Percentiles rank a stretch among this genome's conserved stretches.
These are phyloP conservation scores for Amanita inopinata DNA, from an alignment of 768 basidiomycete genomes.

Conservation along the genomic window DNA sequence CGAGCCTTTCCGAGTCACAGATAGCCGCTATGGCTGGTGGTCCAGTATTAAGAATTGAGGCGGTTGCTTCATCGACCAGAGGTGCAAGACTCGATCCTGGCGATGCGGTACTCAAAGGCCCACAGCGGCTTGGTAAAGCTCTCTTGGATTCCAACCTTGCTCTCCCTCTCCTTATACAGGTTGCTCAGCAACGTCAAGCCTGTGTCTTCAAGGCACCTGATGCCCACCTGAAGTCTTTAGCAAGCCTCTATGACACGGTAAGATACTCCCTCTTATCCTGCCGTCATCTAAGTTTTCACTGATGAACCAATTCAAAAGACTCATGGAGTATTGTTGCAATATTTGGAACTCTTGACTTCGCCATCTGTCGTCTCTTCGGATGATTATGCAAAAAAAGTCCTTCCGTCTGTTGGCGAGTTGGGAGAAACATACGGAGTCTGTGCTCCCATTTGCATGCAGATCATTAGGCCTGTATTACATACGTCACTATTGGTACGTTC, in stretches of 20 bases:
- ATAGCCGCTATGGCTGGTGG: slow-evolving; percentile 89
- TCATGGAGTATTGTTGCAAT: slow-evolving; percentile 88
- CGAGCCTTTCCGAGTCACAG: slow-evolving; percentile 82
- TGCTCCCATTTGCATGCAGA: slow-evolving; percentile 87
- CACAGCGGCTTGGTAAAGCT: slow-evolving; percentile 54
- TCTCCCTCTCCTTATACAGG: slow-evolving; percentile 83
- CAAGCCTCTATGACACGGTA: slow-evolving; percentile 83
- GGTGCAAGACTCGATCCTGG: slow-evolving; percentile 64
- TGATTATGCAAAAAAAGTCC: slow-evolving; percentile 63
- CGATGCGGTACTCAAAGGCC: slow-evolving; percentile 55
- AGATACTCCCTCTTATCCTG: slow-evolving; percentile 19
- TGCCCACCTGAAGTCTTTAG: slow-evolving; percentile 78
- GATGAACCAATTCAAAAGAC: slow-evolving; percentile 42
- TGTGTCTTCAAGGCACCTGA: slow-evolving; percentile 70
- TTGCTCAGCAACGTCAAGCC: slow-evolving; percentile 84
- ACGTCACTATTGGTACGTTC: slow-evolving; percentile 47
- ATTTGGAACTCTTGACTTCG: slow-evolving; percentile 77
- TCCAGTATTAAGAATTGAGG: slow-evolving; percentile 76
- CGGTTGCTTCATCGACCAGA: slow-evolving; percentile 69
- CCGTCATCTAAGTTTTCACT: too few relatives aligned
- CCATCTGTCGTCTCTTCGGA: slow-evolving; percentile 55
- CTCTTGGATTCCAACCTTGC: slow-evolving; percentile 66
- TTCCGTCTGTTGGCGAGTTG: slow-evolving; percentile 70
- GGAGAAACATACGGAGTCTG: slow-evolving; percentile 71
- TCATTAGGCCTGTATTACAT: slow-evolving; percentile 77